phyloP scores from a whole-genome alignment of 2,329 filamentous ascomycete species.

The Penicillium sp. region DNA sequence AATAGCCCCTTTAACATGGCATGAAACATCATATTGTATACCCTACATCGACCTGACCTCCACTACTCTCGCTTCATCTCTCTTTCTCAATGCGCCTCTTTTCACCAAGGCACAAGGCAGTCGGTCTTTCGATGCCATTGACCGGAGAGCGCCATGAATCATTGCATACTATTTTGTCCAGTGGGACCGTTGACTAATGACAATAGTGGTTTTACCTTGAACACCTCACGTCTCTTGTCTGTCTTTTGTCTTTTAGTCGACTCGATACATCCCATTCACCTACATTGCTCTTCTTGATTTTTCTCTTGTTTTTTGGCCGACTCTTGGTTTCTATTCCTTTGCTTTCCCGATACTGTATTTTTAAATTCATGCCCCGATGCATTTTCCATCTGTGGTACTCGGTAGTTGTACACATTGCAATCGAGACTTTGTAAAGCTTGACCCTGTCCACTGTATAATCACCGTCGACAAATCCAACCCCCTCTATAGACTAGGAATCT shows the following conservation, averaged over 20 bases:
- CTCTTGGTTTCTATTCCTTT: slow-evolving; percentile 1
- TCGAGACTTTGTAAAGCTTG: neutral
- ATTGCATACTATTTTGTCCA: neutral
- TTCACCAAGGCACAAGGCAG: neutral
- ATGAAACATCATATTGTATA: neutral
- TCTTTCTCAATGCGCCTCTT: neutral
- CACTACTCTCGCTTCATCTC: slow-evolving; percentile 1
- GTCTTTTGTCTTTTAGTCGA: slow-evolving; percentile 11
- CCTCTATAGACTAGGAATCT: neutral
- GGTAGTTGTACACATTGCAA: slow-evolving; percentile 12
- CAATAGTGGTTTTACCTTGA: neutral
- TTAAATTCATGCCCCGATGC: slow-evolving; percentile 8
- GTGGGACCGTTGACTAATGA: slow-evolving; percentile 10
- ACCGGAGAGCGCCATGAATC: neutral
- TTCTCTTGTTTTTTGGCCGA: slow-evolving; percentile 5
- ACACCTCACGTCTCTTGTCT: neutral
- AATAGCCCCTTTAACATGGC: slow-evolving; percentile 3
- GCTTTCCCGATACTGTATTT: slow-evolving; percentile 11
- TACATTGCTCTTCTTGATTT: slow-evolving; percentile 3
- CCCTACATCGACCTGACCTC: neutral
- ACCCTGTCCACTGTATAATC: neutral
- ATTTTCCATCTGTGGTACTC: slow-evolving; percentile 2
- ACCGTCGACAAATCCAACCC: neutral
- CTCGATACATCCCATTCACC: slow-evolving; percentile 7
- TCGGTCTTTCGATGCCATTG: neutral